phyloP scores from a whole-genome alignment of 2,329 filamentous ascomycete species.

The Xylariaceae sp. region DNA sequence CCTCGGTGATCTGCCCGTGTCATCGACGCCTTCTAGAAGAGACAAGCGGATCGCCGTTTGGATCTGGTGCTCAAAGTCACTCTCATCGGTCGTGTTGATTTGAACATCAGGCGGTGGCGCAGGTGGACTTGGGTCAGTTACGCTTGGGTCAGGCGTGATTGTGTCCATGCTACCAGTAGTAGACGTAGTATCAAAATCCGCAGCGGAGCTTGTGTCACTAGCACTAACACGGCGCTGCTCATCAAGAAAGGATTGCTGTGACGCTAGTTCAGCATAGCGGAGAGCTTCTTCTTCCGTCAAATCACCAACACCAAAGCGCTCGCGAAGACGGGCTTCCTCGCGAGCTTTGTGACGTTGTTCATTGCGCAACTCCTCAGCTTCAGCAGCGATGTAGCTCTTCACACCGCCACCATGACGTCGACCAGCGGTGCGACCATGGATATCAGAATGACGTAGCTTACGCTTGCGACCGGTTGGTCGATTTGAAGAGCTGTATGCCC shows the following conservation, averaged over 20 bases:
- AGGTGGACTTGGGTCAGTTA: constrained; percentile 45
- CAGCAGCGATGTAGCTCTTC: constrained; percentile 82
- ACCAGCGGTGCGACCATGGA: constrained; percentile 53
- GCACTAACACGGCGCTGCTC: constrained; percentile 57
- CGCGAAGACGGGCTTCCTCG: constrained; percentile 71
- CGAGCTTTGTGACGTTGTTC: constrained; percentile 69
- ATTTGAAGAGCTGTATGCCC: constrained; percentile 87
- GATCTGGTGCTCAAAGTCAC: constrained; percentile 63
- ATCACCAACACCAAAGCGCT: constrained; percentile 77
- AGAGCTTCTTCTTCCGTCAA: constrained; percentile 68
- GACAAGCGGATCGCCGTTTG: constrained; percentile 66
- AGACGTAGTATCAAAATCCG: constrained; percentile 46
- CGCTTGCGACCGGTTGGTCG: constrained; percentile 78
- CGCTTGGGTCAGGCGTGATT: constrained; percentile 58
- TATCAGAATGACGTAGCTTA: constrained; percentile 69
- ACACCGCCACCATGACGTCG: constrained; percentile 68
- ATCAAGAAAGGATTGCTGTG: constrained; percentile 62
- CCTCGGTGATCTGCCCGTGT: constrained; percentile 48
- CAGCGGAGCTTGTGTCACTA: constrained; percentile 53
- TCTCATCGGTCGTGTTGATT: constrained; percentile 45
- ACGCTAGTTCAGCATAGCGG: constrained; percentile 67
- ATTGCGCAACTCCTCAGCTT: constrained; percentile 75
- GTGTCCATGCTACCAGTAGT: constrained; percentile 47
- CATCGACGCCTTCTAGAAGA: constrained; percentile 58
- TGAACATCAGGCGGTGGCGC: constrained; percentile 30